These are phyloP conservation scores for Gastrolobium bilobum DNA, from an alignment of 306 rosid species.

Conservation along the genomic window DNA sequence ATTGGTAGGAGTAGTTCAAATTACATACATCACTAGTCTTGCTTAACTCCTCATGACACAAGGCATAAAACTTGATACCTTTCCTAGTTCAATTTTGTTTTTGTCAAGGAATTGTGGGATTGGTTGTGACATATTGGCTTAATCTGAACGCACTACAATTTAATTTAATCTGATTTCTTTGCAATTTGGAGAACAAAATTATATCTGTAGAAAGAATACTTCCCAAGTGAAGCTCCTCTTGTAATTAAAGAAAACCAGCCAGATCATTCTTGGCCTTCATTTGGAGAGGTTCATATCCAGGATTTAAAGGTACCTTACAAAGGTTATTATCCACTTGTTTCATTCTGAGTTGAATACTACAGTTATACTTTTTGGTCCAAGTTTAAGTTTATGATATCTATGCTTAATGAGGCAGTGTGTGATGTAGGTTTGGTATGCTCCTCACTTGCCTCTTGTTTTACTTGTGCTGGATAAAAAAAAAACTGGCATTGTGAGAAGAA, in stretches of 20 bases:
- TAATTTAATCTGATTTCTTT: constrained; percentile 58
- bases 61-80: not conserved
- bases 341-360: not conserved
- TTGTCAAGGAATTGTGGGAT: constrained; percentile 67
- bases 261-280: constrained; percentile 63
- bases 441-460: constrained; percentile 85
- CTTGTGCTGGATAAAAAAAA: constrained; percentile 77
- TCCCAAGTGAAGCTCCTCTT: constrained; percentile 73
- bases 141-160: constrained; percentile 63
- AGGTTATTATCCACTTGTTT: not conserved
- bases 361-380: not conserved
- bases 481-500: constrained; percentile 92
- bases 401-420: not conserved
- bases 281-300: constrained; percentile 67
- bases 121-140: constrained; percentile 74
- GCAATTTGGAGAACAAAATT: constrained; percentile 68
- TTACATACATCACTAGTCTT: not conserved
- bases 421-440: constrained; percentile 84
- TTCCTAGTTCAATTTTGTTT: not conserved
- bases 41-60: not conserved
- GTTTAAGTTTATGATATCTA: not conserved
- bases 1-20: constrained; percentile 52
- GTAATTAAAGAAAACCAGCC: constrained; percentile 61
- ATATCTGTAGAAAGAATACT: constrained; percentile 72
- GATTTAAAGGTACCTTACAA: constrained; percentile 62